These are phyloP conservation scores for Rhodotorula kratochvilovae DNA, from an alignment of 768 basidiomycete species.

Conservation along the genomic window DNA sequence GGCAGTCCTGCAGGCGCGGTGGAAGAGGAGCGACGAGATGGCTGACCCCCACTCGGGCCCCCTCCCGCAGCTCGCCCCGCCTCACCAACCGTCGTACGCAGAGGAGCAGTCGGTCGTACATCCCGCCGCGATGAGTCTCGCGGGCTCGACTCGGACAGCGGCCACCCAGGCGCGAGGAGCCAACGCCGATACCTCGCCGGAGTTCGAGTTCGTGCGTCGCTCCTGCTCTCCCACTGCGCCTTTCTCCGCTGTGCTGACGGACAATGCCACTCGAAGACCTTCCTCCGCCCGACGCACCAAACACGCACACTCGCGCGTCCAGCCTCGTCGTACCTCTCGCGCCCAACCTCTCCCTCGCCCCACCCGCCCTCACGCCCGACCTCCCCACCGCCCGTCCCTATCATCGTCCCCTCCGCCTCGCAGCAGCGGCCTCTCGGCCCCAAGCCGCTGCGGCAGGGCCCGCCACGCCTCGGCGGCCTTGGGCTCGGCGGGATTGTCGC, in stretches of 20 bases:
- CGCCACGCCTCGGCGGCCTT: constrained; percentile 22
- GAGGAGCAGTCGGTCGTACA: neutral
- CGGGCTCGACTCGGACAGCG: neutral
- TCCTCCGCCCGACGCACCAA: constrained; percentile 16
- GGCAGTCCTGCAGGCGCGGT: too few relatives aligned
- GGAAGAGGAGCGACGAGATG: too few relatives aligned
- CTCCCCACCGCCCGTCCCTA: neutral
- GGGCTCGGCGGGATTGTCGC: constrained; percentile 25
- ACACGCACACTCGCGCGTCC: constrained; percentile 7
- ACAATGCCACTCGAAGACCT: neutral
- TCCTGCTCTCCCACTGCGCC: neutral
- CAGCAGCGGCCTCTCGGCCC: neutral
- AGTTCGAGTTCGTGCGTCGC: constrained; percentile 7
- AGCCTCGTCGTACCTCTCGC: constrained; percentile 4
- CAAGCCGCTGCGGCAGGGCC: constrained; percentile 20
- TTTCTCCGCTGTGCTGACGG: neutral
- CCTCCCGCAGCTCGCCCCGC: neutral
- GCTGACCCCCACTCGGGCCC: too few relatives aligned
- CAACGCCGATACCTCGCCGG: constrained; percentile 1
- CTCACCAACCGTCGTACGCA: too few relatives aligned
- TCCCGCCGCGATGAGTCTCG: neutral
- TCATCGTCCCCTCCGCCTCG: neutral
- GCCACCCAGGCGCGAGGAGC: neutral
- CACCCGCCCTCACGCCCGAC: constrained; percentile 8
- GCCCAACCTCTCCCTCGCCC: neutral